A percentile compares a stretch with the other conserved stretches of the same genome.
phyloP scores from a whole-genome alignment of 441 rosid species.

The Populus hybrid region DNA sequence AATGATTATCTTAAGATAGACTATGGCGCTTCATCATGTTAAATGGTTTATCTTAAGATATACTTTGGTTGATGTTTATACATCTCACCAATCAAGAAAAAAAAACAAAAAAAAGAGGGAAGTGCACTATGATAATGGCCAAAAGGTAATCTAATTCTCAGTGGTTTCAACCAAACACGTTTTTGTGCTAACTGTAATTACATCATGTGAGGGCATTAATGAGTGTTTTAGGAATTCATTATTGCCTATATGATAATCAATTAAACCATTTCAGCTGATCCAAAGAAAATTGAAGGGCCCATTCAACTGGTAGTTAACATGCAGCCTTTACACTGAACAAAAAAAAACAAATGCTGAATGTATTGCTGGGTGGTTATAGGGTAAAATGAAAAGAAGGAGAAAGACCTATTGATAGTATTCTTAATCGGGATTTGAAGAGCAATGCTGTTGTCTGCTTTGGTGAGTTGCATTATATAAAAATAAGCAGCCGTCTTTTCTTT shows the following conservation, averaged over 20 bases:
- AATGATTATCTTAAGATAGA: not conserved
- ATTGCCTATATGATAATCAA: not conserved
- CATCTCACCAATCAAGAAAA: not conserved
- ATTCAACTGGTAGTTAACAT: conserved; percentile 26
- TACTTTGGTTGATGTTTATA: not conserved
- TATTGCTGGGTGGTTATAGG: conserved; percentile 7
- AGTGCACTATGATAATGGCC: not conserved
- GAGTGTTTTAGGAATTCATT: not conserved
- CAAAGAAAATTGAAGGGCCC: conserved; percentile 31
- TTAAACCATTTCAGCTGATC: not conserved
- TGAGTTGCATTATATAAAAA: conserved; percentile 75
- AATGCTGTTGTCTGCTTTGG: conserved; percentile 26
- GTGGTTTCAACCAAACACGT: not conserved
- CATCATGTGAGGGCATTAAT: not conserved
- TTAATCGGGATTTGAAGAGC: conserved; percentile 11
- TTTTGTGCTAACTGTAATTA: not conserved
- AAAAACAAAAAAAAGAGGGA: not conserved
- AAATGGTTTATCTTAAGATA: not conserved
- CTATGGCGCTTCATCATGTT: not conserved
- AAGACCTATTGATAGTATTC: not conserved
- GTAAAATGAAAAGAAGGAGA: conserved; percentile 20
- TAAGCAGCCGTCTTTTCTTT: conserved; percentile 58
- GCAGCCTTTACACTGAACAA: not conserved
- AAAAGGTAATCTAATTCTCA: not conserved
- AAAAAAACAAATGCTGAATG: conserved; percentile 12